Evolutionary conservation across 805 yeast species (phyloP).

Genomic region (Suhomyces vadensis): DNA sequence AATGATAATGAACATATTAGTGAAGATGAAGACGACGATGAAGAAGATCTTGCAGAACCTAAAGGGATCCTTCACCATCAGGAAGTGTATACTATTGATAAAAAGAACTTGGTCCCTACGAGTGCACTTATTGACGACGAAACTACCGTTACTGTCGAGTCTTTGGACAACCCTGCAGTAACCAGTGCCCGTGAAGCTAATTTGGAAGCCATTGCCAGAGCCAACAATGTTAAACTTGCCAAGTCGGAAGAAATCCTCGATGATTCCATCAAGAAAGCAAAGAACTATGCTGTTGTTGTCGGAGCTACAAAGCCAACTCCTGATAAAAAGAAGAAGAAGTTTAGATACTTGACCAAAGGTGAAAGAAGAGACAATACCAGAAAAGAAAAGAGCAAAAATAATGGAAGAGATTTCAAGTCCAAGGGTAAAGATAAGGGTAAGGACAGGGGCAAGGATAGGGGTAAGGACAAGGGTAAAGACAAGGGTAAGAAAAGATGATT

Average conservation of each 20-base stretch:
- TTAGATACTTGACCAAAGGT: constrained; percentile 78
- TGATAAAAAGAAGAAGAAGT: constrained; percentile 68
- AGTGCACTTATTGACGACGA: constrained; percentile 46
- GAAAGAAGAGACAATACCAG: constrained; percentile 61
- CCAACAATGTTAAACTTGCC: constrained; percentile 70
- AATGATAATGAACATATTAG: constrained; percentile 8
- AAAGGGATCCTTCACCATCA: constrained; percentile 17
- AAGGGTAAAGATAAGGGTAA: constrained; percentile 14
- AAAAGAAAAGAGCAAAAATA: constrained; percentile 32
- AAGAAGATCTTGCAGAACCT: neutral
- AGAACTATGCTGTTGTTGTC: constrained; percentile 71
- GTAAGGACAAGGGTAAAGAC: neutral
- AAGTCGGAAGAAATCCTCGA: constrained; percentile 70
- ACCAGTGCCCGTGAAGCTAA: constrained; percentile 33
- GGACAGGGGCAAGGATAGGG: constrained; percentile 11
- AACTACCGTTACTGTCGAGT: constrained; percentile 57
- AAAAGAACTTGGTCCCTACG: constrained; percentile 19
- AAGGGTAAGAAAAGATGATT: neutral
- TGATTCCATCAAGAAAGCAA: constrained; percentile 74
- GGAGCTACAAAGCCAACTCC: constrained; percentile 48
- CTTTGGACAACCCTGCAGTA: constrained; percentile 48
- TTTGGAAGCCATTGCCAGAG: constrained; percentile 50
- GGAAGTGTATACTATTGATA: constrained; percentile 35
- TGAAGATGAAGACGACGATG: constrained; percentile 9
- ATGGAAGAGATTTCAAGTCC: constrained; percentile 15